A percentile compares a stretch with the other conserved stretches of the same genome.
phyloP scores from a whole-genome alignment of 768 basidiomycete genomes.

The Tylopilus rubrobrunneus region DNA sequence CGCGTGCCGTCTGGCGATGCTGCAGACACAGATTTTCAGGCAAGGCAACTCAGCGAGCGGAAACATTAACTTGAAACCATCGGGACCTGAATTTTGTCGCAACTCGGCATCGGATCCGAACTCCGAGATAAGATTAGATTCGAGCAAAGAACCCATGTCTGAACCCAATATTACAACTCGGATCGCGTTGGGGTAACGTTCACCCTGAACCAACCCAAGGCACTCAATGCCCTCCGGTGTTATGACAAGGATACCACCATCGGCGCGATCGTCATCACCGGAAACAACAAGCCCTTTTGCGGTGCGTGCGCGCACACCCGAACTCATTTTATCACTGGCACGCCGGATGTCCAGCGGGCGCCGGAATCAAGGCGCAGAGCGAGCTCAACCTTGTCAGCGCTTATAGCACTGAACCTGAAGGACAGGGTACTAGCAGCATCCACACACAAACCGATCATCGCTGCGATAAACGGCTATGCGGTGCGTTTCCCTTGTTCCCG shows the following conservation, averaged over 20 bases:
- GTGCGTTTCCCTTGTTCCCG: slow-evolving; percentile 32
- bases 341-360: slow-evolving; percentile 53
- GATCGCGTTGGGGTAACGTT: slow-evolving; percentile 48
- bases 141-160: slow-evolving; percentile 21
- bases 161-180: slow-evolving; percentile 21
- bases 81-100: neutral
- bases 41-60: neutral
- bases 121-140: slow-evolving; percentile 10
- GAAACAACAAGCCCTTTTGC: slow-evolving; percentile 77
- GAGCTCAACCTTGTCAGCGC: slow-evolving; percentile 59
- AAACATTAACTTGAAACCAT: slow-evolving; percentile 5
- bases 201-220: slow-evolving; percentile 82
- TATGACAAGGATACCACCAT: slow-evolving; percentile 67
- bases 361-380: slow-evolving; percentile 99
- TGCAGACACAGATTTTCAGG: slow-evolving; percentile 30
- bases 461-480: slow-evolving; percentile 90
- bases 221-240: slow-evolving; percentile 74
- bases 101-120: neutral
- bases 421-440: slow-evolving; percentile 39
- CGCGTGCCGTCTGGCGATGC: slow-evolving; percentile 46
- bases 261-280: slow-evolving; percentile 88
- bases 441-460: slow-evolving; percentile 87
- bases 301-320: neutral
- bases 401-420: slow-evolving; percentile 42
- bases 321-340: neutral